Evolutionary conservation across 768 basidiomycete species (phyloP).

Genomic region (Suillus cothurnatus): DNA sequence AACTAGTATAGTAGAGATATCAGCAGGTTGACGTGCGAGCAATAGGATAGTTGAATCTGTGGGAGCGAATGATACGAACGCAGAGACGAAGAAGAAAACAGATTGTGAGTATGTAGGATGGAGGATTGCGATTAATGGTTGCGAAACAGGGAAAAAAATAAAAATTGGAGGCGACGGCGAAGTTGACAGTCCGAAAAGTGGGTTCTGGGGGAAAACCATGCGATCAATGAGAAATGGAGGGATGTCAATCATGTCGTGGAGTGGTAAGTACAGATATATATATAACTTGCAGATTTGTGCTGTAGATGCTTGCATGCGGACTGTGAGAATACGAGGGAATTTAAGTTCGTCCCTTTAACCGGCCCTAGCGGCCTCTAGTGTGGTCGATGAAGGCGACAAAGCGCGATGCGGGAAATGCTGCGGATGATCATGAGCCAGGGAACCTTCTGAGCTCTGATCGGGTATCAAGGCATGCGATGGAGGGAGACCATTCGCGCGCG

Average conservation of each 20-base stretch:
- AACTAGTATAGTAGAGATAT: constrained; percentile 37
- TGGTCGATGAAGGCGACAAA: constrained; percentile 40
- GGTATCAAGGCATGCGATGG: constrained; percentile 38
- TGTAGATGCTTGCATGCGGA: constrained; percentile 42
- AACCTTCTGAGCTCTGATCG: constrained; percentile 36
- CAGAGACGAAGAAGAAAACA: constrained; percentile 17
- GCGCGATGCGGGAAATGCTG: constrained; percentile 43
- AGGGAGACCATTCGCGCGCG: constrained; percentile 28
- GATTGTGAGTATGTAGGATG: constrained; percentile 20
- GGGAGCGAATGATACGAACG: constrained; percentile 23
- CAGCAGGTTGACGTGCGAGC: constrained; percentile 31
- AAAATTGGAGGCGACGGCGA: constrained; percentile 26
- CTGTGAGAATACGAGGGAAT: constrained; percentile 38
- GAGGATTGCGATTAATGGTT: constrained; percentile 33
- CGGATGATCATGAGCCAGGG: constrained; percentile 35
- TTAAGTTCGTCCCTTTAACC: constrained; percentile 42
- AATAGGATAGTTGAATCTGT: constrained; percentile 29
- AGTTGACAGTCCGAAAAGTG: constrained; percentile 17
- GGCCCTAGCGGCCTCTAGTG: constrained; percentile 42
- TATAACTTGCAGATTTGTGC: constrained; percentile 42
- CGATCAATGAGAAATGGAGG: constrained; percentile 31
- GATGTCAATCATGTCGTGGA: constrained; percentile 37
- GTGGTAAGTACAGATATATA: constrained; percentile 43
- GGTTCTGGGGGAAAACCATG: constrained; percentile 27
- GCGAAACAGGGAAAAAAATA: constrained; percentile 25